Evolutionary conservation across 352 stramenopile species (phyloP).

Genomic region (Pythium scleroteichum): DNA sequence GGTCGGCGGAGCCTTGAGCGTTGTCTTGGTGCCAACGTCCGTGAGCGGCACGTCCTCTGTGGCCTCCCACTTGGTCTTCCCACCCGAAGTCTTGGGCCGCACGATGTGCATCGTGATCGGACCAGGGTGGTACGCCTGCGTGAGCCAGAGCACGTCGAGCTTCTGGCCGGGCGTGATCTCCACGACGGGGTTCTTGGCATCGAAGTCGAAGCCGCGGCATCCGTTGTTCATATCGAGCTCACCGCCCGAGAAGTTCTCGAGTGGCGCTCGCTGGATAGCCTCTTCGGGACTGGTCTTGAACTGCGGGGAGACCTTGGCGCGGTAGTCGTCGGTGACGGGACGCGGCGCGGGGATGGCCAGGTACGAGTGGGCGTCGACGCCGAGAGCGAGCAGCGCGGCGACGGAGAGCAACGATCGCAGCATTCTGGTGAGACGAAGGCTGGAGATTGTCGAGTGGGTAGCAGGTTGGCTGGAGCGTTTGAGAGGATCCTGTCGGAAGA

Average conservation of each 20-base stretch:
- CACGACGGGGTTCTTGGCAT: slow-evolving; percentile 7
- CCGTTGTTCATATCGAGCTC: slow-evolving; percentile 17
- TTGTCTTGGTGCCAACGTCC: not conserved
- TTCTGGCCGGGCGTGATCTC: slow-evolving; percentile 12
- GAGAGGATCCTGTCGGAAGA: too few species aligned
- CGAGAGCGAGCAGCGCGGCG: not conserved
- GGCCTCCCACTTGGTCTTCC: slow-evolving; percentile 5
- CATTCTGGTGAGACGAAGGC: too few species aligned
- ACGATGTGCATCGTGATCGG: slow-evolving; percentile 10
- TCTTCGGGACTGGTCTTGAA: slow-evolving; percentile 1
- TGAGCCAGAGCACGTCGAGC: slow-evolving; percentile 13
- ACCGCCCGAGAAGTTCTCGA: slow-evolving; percentile 13
- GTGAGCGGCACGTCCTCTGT: slow-evolving; percentile 10
- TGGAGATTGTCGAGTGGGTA: too few species aligned
- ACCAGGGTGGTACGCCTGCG: slow-evolving; percentile 13
- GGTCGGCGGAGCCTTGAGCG: not conserved
- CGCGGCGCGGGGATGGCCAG: slow-evolving; percentile 11
- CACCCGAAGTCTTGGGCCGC: not conserved
- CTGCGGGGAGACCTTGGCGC: slow-evolving; percentile 9
- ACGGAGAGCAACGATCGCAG: too few species aligned
- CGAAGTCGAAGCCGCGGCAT: slow-evolving; percentile 15
- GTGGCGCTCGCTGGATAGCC: slow-evolving; percentile 8
- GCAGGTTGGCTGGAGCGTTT: too few species aligned
- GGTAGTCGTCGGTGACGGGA: slow-evolving; percentile 11
- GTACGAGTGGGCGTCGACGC: slow-evolving; percentile 6